A percentile compares a stretch with the other conserved stretches of the same genome.
These are phyloP conservation scores for Secale cereale DNA, from an alignment of 176 grass and related monocot genomes.

Conservation along the genomic window DNA sequence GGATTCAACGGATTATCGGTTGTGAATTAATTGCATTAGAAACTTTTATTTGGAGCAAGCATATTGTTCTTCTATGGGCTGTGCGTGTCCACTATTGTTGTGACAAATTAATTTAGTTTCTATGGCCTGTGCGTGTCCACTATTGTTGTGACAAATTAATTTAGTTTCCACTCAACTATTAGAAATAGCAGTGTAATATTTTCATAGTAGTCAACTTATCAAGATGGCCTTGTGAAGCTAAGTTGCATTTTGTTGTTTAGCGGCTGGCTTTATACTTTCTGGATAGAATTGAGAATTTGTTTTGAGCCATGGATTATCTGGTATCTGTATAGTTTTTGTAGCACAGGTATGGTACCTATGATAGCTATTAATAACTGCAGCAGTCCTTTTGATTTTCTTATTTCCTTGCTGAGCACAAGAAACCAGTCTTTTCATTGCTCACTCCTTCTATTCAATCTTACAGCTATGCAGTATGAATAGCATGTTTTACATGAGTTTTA, in stretches of 20 bases:
- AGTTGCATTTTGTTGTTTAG: not conserved
- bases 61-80: not conserved
- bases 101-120: slow-evolving; percentile 3
- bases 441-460: not conserved
- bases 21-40: not conserved
- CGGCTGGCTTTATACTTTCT: not conserved
- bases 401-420: slow-evolving; percentile 7
- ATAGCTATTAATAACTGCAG: not conserved
- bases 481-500: not conserved
- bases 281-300: slow-evolving; percentile 2
- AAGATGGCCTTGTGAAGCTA: not conserved
- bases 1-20: not conserved
- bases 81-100: not conserved
- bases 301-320: not conserved
- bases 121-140: not conserved
- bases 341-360: not conserved
- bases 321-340: slow-evolving; percentile 8
- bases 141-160: not conserved
- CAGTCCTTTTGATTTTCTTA: not conserved
- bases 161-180: slow-evolving; percentile 22
- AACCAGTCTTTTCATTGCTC: not conserved
- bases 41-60: not conserved
- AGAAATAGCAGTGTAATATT: not conserved
- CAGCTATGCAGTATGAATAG: not conserved
- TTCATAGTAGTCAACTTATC: not conserved